These are phyloP conservation scores for Zostera marina DNA, from an alignment of 116 monocot genomes.

Conservation along the genomic window DNA sequence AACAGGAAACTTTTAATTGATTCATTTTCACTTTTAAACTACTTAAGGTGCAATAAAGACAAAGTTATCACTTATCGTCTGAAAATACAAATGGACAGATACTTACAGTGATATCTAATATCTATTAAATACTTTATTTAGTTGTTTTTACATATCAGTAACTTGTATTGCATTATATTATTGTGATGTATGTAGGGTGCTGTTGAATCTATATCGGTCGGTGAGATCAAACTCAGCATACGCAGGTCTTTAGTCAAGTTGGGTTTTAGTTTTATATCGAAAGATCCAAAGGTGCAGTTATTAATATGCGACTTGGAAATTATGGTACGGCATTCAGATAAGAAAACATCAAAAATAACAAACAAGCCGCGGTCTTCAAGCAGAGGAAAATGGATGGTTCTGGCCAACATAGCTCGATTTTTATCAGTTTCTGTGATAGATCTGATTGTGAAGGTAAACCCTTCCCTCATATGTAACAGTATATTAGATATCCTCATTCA, in stretches of 20 bases:
- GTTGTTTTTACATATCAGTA: not conserved
- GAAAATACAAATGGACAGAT: no score
- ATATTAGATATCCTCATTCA: not conserved
- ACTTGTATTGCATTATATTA: not conserved
- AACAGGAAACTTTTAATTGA: no score
- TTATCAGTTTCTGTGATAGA: slow-evolving; percentile 80
- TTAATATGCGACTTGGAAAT: slow-evolving; percentile 38
- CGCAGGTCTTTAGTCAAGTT: slow-evolving; percentile 68
- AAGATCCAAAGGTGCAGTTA: slow-evolving; percentile 75
- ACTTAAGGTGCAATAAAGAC: no score
- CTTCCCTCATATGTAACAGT: not conserved
- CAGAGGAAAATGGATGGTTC: slow-evolving; percentile 79
- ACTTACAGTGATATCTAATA: no score
- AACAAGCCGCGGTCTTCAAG: slow-evolving; percentile 39
- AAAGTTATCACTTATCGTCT: no score
- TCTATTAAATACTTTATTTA: no score
- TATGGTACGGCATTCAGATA: slow-evolving; percentile 30
- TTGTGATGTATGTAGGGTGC: slow-evolving; percentile 38
- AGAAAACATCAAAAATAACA: slow-evolving; percentile 14
- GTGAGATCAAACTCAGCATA: slow-evolving; percentile 79
- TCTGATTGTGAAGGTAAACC: slow-evolving; percentile 73
- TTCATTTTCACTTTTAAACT: no score
- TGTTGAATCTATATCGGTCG: slow-evolving; percentile 56
- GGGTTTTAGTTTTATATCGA: slow-evolving; percentile 72
- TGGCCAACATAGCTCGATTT: slow-evolving; percentile 65